Evolutionary conservation across 176 grass and related monocot genomes (phyloP).

Genomic region (Pontederia crassipes): DNA sequence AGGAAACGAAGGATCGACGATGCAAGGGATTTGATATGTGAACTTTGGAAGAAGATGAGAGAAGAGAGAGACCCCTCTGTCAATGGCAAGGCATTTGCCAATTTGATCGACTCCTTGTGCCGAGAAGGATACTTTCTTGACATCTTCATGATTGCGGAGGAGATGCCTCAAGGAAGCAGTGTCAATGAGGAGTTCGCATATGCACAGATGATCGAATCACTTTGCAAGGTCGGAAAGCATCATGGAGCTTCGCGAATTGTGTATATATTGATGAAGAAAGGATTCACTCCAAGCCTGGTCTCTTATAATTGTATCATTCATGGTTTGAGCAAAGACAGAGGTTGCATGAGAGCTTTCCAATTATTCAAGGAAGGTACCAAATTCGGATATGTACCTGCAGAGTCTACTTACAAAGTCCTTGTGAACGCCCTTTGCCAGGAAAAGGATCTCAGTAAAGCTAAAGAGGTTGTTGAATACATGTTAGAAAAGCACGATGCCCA

Average conservation of each 20-base stretch:
- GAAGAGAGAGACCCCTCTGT: slow-evolving; percentile 26
- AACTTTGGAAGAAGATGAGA: slow-evolving; percentile 42
- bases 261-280: slow-evolving; percentile 77
- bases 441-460: slow-evolving; percentile 60
- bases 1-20: slow-evolving; percentile 27
- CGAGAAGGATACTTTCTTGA: slow-evolving; percentile 55
- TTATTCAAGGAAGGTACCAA: slow-evolving; percentile 53
- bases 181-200: slow-evolving; percentile 49
- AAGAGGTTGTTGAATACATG: slow-evolving; percentile 57
- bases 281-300: slow-evolving; percentile 38
- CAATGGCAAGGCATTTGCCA: slow-evolving; percentile 64
- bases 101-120: slow-evolving; percentile 66
- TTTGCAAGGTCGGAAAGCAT: slow-evolving; percentile 52
- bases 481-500: slow-evolving; percentile 17
- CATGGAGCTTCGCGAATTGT: slow-evolving; percentile 68
- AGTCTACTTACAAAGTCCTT: slow-evolving; percentile 59
- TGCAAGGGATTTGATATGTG: slow-evolving; percentile 28
- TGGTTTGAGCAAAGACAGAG: slow-evolving; percentile 47
- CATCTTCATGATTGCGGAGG: slow-evolving; percentile 48
- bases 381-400: slow-evolving; percentile 38
- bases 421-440: slow-evolving; percentile 57
- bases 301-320: slow-evolving; percentile 93
- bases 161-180: slow-evolving; percentile 48
- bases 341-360: slow-evolving; percentile 56
- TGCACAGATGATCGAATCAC: slow-evolving; percentile 68